phyloP scores from a whole-genome alignment of 441 rosid species.

The Adansonia rubrostipa region DNA sequence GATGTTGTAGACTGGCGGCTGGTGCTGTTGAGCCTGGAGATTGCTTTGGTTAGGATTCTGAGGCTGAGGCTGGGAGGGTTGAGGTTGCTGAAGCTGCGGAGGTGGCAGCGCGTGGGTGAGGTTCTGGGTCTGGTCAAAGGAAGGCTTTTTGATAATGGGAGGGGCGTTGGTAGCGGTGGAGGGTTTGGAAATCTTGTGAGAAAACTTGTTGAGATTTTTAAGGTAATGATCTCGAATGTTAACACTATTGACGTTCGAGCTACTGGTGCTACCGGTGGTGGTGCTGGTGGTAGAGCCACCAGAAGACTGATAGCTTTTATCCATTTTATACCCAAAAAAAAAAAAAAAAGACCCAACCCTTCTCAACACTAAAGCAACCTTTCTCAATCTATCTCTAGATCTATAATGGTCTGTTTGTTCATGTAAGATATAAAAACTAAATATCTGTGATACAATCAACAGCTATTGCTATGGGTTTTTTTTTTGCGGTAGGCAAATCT shows the following conservation, averaged over 20 bases:
- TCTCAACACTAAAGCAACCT: neutral
- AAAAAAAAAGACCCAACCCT: neutral
- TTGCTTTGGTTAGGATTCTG: slow-evolving; percentile 29
- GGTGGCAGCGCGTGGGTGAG: slow-evolving; percentile 29
- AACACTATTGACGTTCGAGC: slow-evolving; percentile 20
- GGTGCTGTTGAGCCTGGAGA: slow-evolving; percentile 58
- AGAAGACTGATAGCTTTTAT: slow-evolving; percentile 62
- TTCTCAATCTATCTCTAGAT: slow-evolving; percentile 20
- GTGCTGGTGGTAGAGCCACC: slow-evolving; percentile 54
- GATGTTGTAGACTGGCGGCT: slow-evolving; percentile 94
- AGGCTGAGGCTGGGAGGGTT: slow-evolving; percentile 25
- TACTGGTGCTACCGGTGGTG: slow-evolving; percentile 31
- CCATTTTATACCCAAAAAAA: slow-evolving; percentile 39
- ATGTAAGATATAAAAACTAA: neutral
- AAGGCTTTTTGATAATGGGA: slow-evolving; percentile 37
- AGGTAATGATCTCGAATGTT: slow-evolving; percentile 53
- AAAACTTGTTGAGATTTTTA: slow-evolving; percentile 74
- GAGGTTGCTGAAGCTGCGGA: slow-evolving; percentile 29
- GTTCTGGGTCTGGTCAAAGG: slow-evolving; percentile 36
- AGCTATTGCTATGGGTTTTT: neutral
- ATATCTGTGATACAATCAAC: neutral
- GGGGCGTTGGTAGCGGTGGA: neutral
- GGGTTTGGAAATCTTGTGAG: slow-evolving; percentile 86
- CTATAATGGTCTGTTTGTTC: slow-evolving; percentile 16
- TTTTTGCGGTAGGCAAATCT: slow-evolving; percentile 3